Percentiles rank a stretch among this genome's conserved stretches.
Evolutionary conservation across 805 yeast species (phyloP).

Genomic region (Hyphopichia homilentoma): DNA sequence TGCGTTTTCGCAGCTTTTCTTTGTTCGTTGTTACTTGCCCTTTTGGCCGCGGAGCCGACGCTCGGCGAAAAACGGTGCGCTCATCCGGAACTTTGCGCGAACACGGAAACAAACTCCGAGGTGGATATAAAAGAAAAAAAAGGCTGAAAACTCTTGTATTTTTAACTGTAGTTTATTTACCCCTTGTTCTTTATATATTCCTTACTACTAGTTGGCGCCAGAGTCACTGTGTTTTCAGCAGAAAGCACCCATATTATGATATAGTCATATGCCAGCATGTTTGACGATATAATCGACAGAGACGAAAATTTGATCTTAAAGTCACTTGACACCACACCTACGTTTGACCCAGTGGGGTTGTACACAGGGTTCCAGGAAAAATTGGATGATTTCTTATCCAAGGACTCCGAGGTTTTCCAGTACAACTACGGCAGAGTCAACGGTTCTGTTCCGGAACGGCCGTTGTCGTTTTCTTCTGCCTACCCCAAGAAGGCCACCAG

Average conservation of each 20-base stretch:
- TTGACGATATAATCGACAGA: slow-evolving; percentile 13
- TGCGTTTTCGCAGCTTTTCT: slow-evolving; percentile 4
- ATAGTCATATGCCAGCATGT: slow-evolving; percentile 5
- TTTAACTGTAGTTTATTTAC: too few species aligned
- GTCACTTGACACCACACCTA: neutral
- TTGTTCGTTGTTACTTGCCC: slow-evolving; percentile 4
- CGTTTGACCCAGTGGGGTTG: too few species aligned
- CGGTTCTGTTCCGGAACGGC: slow-evolving; percentile 11
- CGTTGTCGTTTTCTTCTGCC: slow-evolving; percentile 11
- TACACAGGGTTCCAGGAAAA: too few species aligned
- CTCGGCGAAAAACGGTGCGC: too few species aligned
- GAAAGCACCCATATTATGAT: too few species aligned
- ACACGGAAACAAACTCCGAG: neutral
- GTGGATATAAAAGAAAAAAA: too few species aligned
- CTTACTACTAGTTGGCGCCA: too few species aligned
- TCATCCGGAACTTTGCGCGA: too few species aligned
- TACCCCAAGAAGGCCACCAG: slow-evolving; percentile 15
- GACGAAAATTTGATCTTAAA: slow-evolving; percentile 13
- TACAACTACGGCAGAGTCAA: slow-evolving; percentile 6
- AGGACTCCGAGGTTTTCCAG: slow-evolving; percentile 9
- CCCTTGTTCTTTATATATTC: too few species aligned
- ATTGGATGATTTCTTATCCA: slow-evolving; percentile 10
- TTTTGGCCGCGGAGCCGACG: slow-evolving; percentile 4
- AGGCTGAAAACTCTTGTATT: too few species aligned
- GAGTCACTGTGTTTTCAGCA: too few species aligned